These are phyloP conservation scores for Epithemia pelagica DNA, from an alignment of 108 stramenopile species.

Conservation along the genomic window DNA sequence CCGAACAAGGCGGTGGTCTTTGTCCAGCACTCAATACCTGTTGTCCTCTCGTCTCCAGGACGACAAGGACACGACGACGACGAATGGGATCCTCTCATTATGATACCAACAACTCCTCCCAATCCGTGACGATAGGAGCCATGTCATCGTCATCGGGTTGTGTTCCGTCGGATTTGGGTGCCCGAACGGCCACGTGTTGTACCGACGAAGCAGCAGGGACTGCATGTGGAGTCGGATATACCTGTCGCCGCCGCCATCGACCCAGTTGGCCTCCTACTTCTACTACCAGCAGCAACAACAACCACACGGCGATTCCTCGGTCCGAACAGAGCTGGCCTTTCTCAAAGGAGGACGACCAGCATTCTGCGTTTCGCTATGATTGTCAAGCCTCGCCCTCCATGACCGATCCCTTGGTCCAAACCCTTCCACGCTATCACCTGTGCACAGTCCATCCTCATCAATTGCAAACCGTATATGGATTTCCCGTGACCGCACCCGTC, in stretches of 20 bases:
- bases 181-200: conserved; percentile 37
- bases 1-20: conserved; percentile 16
- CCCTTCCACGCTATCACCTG: conserved; percentile 32
- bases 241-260: not conserved
- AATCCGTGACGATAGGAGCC: not conserved
- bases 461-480: conserved; percentile 10
- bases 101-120: too few species aligned
- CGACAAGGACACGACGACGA: too few species aligned
- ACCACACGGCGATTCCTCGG: too few species aligned
- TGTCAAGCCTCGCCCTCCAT: conserved; percentile 11
- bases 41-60: conserved; percentile 13
- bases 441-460: conserved; percentile 8
- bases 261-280: too few species aligned
- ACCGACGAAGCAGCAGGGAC: conserved; percentile 32
- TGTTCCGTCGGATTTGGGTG: conserved; percentile 37
- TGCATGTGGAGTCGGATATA: conserved; percentile 10
- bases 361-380: not conserved
- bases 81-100: too few species aligned
- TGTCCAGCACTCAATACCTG: conserved; percentile 41
- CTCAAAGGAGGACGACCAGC: not conserved
- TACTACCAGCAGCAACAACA: too few species aligned
- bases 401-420: conserved; percentile 27
- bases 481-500: conserved; percentile 2
- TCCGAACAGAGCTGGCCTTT: not conserved
- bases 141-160: too few species aligned